A percentile compares a stretch with the other conserved stretches of the same genome.
Evolutionary conservation across 345 rosid genomes (phyloP).

Genomic region (Raphanus raphanistrum): DNA sequence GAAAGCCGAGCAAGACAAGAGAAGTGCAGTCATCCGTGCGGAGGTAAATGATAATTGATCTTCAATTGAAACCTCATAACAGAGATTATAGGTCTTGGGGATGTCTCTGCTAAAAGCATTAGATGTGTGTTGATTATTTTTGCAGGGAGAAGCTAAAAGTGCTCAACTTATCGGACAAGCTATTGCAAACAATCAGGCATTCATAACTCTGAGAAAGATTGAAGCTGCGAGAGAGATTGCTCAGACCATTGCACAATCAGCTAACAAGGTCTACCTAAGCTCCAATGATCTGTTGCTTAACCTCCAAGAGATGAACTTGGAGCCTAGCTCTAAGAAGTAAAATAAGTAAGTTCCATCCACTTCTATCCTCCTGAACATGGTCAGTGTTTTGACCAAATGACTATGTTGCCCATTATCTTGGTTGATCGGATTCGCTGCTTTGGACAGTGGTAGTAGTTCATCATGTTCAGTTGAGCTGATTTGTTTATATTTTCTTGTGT

Average conservation of each 20-base stretch:
- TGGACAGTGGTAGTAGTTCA: neutral
- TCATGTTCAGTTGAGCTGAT: conserved; percentile 1
- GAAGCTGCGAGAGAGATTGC: conserved; percentile 97
- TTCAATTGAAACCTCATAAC: neutral
- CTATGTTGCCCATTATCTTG: neutral
- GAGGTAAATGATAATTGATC: conserved; percentile 46
- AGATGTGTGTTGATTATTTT: neutral
- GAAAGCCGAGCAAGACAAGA: conserved; percentile 97
- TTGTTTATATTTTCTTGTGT: conserved; percentile 24
- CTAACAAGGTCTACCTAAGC: conserved; percentile 74
- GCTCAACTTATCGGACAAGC: conserved; percentile 94
- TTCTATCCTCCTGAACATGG: neutral
- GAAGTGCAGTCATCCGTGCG: conserved; percentile 87
- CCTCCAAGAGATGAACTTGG: conserved; percentile 73
- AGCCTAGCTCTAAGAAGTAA: conserved; percentile 48
- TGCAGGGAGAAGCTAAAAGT: conserved; percentile 90
- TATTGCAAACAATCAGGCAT: conserved; percentile 87
- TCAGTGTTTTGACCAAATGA: conserved; percentile 14
- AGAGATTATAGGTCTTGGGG: neutral
- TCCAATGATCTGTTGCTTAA: conserved; percentile 79
- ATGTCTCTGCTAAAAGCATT: neutral
- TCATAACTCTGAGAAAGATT: conserved; percentile 85
- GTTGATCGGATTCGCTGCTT: neutral
- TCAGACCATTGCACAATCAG: conserved; percentile 62
- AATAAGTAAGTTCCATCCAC: conserved; percentile 14